Evolutionary conservation across 2,329 filamentous ascomycete species (phyloP).

Genomic region (Aureobasidium melanogenum): DNA sequence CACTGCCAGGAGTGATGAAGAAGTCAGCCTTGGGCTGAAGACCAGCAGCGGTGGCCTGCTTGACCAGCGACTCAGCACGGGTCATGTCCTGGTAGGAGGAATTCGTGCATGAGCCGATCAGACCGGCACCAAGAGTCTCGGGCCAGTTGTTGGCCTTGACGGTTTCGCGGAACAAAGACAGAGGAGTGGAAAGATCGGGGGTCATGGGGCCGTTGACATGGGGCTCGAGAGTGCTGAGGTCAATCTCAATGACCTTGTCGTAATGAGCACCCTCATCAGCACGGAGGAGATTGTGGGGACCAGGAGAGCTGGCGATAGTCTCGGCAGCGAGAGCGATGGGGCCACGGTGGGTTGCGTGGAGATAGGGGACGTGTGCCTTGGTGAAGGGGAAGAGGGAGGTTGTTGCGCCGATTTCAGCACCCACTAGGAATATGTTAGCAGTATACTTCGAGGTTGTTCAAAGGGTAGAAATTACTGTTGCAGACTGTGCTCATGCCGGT

Average conservation of each 20-base stretch:
- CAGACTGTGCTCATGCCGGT: conserved; percentile 90
- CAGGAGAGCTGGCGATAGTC: conserved; percentile 49
- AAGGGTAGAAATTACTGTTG: conserved; percentile 54
- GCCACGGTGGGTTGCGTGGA: conserved; percentile 70
- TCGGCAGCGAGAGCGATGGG: conserved; percentile 61
- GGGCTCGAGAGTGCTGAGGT: conserved; percentile 83
- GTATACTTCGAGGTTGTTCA: conserved; percentile 58
- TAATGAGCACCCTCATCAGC: conserved; percentile 79
- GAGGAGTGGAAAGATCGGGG: conserved; percentile 83
- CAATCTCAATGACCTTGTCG: conserved; percentile 82
- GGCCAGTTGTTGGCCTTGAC: conserved; percentile 86
- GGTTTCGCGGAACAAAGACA: conserved; percentile 80
- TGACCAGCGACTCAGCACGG: conserved; percentile 82
- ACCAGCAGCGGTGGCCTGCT: conserved; percentile 82
- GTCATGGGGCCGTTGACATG: conserved; percentile 97
- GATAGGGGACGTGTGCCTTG: conserved; percentile 71
- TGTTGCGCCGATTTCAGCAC: conserved; percentile 85
- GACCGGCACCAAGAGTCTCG: conserved; percentile 76
- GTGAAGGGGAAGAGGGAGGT: conserved; percentile 95
- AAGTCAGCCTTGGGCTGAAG: conserved; percentile 84
- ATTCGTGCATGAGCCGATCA: conserved; percentile 98
- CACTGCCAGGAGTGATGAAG: conserved; percentile 92
- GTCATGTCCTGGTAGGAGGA: conserved; percentile 99
- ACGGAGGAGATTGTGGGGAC: conserved; percentile 56
- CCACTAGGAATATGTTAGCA: conserved; percentile 60